phyloP scores from a whole-genome alignment of 495 filamentous ascomycete species.

The Friedmanniomyces simplex region DNA sequence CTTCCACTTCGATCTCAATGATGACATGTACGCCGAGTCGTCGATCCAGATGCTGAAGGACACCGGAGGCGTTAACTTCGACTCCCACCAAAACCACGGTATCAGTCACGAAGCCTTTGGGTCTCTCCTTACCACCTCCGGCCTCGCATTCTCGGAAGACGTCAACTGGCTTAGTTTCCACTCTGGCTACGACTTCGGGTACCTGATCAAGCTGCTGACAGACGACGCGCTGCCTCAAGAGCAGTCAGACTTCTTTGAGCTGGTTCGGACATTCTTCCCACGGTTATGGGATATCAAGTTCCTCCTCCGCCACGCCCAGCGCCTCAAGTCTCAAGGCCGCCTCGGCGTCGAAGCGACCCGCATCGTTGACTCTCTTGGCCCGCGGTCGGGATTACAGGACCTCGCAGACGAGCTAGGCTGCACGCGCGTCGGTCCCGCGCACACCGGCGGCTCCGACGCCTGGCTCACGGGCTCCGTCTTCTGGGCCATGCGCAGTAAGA shows the following conservation, averaged over 20 bases:
- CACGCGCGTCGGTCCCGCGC: constrained; percentile 71
- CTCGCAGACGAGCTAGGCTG: constrained; percentile 88
- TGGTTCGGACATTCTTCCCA: constrained; percentile 85
- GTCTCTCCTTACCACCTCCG: constrained; percentile 77
- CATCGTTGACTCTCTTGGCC: constrained; percentile 66
- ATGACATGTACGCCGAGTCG: constrained; percentile 92
- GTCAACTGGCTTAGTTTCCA: constrained; percentile 96
- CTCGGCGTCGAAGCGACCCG: constrained; percentile 51
- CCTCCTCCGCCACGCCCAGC: constrained; percentile 77
- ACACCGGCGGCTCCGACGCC: constrained; percentile 86
- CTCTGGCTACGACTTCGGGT: constrained; percentile 97
- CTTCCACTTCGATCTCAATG: constrained; percentile 86
- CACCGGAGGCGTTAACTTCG: constrained; percentile 81
- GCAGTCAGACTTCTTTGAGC: constrained; percentile 73
- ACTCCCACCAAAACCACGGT: constrained; percentile 69
- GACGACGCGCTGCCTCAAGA: constrained; percentile 71
- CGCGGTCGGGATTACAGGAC: constrained; percentile 81
- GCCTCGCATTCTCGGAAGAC: constrained; percentile 76
- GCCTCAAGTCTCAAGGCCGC: constrained; percentile 34
- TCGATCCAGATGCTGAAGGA: constrained; percentile 73
- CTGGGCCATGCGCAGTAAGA: constrained; percentile 41
- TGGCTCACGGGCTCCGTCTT: constrained; percentile 62
- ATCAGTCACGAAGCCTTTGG: constrained; percentile 87
- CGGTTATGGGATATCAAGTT: constrained; percentile 93
- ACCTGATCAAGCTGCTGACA: constrained; percentile 84